These are phyloP conservation scores for Wallacemonas collosoma DNA, from an alignment of 208 protist species.

Conservation along the genomic window DNA sequence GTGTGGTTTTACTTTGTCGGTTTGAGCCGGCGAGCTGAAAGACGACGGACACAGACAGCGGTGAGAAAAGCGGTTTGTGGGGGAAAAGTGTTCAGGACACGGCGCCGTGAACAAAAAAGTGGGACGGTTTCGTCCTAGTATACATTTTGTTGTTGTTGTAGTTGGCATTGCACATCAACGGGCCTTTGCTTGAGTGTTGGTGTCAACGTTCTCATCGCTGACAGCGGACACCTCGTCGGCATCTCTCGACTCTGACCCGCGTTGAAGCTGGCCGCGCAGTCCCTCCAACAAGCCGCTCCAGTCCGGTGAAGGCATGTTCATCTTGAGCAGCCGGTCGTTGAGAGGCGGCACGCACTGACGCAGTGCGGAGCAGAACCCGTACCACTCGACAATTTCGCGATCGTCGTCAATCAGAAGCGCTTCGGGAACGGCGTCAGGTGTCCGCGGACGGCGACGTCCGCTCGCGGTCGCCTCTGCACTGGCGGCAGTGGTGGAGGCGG, in stretches of 20 bases:
- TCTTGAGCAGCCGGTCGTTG: conserved; percentile 16
- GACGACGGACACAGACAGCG: too few species aligned
- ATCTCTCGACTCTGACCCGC: neutral
- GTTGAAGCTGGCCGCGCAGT: conserved; percentile 5
- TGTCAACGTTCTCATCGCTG: neutral
- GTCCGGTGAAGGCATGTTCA: conserved; percentile 12
- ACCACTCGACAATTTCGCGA: conserved; percentile 75
- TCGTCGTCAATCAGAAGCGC: conserved; percentile 33
- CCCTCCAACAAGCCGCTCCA: conserved; percentile 13
- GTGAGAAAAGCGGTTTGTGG: too few species aligned
- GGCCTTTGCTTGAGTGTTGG: neutral
- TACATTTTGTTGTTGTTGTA: too few species aligned
- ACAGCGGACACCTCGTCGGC: neutral
- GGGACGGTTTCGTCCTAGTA: too few species aligned
- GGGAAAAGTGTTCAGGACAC: too few species aligned
- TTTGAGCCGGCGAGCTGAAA: too few species aligned
- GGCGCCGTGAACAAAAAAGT: too few species aligned
- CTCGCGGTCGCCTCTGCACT: neutral
- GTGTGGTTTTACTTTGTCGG: too few species aligned
- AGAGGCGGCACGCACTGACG: conserved; percentile 34
- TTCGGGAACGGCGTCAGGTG: conserved; percentile 18
- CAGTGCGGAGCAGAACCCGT: conserved; percentile 53
- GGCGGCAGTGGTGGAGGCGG: neutral
- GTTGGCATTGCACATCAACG: too few species aligned
- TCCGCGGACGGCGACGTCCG: neutral